Base-by-base conservation (phyloP, 768 basidiomycete genomes). In the Lentinula sp. region DNA sequence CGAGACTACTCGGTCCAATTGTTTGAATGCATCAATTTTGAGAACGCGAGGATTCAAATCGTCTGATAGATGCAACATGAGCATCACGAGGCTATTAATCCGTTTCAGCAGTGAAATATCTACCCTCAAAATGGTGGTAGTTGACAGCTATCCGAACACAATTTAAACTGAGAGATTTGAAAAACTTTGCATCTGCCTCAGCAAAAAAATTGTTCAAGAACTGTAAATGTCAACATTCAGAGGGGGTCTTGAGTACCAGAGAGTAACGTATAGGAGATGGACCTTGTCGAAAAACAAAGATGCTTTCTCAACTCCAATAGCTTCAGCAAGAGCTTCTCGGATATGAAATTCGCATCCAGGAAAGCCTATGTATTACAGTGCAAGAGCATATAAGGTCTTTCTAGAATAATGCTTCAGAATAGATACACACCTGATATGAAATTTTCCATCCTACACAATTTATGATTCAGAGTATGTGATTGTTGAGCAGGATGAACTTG, bases 201-300 rank as follows among this genome's bases (percentile, higher is more conserved):
- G 74, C 74, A 73, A 86, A 87, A 71, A 85, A 86, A 68, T 84
- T 79, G 65, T 85, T 80, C 20, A 85, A 72, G 68, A 85, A 83
- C 81, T 85, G 65, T 62, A 0, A n/a, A 60, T 28, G 28, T 18
- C 39, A 20, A 28, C 35, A 15, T 36, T 16, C n/a, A 41, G 23
- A 8, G 23, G 13, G 7, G n/a, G 12, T 7, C 20, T 35, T 9
- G 13, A 39, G 37, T 9, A 0, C 32, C 5, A 43, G 23, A 20
- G 20, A 57, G 41, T 9, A 39, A 41, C 4, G 16, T 20, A n/a
- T 51, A 33, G 10, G 36, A 20, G 12, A 13, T 74, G 28, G 49
- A 82, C 84, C 74, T 82, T 85, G 73, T 86, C 83, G 64, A 86
- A 87, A 74, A 85, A 87, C 65, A 79, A 80, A 15, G 77, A 75